Conservation (phyloP, 129 eudicot genomes). For the Tagetes erecta region DNA sequence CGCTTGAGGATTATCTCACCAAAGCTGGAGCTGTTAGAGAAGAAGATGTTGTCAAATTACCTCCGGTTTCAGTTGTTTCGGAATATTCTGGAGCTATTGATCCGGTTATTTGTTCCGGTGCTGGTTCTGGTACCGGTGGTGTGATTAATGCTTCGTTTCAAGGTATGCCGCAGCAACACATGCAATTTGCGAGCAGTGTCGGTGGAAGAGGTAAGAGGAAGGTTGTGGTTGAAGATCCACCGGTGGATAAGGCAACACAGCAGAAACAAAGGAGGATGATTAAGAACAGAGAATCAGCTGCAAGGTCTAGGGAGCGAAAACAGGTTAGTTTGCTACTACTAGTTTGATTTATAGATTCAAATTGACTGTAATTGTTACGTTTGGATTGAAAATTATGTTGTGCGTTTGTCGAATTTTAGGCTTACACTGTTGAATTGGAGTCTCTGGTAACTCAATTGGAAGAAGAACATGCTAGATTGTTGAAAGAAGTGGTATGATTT, state of each 20-base stretch:
- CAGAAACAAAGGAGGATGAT: conserved; percentile 92
- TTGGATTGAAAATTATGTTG: conserved; percentile 7
- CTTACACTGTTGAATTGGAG: conserved; percentile 82
- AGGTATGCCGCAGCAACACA: conserved; percentile 31
- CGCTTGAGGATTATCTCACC: conserved; percentile 64
- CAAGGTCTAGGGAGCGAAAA: conserved; percentile 79
- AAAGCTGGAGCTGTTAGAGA: conserved; percentile 80
- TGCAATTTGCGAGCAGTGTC: conserved; percentile 41
- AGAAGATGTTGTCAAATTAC: conserved; percentile 57
- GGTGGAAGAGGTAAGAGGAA: conserved; percentile 60
- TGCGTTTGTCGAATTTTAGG: conserved; percentile 29
- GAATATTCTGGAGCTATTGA: conserved; percentile 46
- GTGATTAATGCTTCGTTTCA: conserved; percentile 24
- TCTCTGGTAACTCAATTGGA: conserved; percentile 72
- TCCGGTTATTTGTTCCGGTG: conserved; percentile 27
- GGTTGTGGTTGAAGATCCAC: conserved; percentile 67
- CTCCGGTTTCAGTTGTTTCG: conserved; percentile 32
- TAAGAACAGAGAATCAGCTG: conserved; percentile 86
- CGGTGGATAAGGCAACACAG: conserved; percentile 82
- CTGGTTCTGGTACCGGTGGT: neutral
- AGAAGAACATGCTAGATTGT: conserved; percentile 75
- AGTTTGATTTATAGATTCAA: neutral
- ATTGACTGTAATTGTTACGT: neutral
- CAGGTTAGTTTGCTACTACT: conserved; percentile 43
- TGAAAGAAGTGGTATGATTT: conserved; percentile 66